Evolutionary conservation across 2,329 filamentous ascomycete genomes (phyloP).

Genomic region (Penicillium freii): DNA sequence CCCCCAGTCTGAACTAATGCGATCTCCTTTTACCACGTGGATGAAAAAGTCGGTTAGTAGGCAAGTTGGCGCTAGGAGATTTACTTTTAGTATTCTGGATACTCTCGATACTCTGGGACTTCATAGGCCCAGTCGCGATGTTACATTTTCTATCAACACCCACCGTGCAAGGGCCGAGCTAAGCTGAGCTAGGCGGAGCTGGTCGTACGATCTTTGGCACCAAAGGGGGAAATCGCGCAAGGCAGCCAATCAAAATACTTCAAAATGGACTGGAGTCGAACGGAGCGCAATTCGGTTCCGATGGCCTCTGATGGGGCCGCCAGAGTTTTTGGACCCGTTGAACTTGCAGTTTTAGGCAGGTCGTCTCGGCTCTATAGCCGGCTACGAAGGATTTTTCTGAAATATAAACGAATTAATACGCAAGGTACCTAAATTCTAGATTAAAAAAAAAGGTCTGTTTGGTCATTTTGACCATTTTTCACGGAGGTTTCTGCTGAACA

Average conservation of each 20-base stretch:
- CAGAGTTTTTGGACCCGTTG: not conserved
- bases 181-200: not conserved
- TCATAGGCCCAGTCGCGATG: not conserved
- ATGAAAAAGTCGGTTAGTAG: not conserved
- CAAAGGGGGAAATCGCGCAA: too few relatives aligned
- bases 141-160: not conserved
- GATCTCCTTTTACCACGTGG: not conserved
- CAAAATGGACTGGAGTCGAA: constrained; percentile 1
- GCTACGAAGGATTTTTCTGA: too few relatives aligned
- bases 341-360: constrained; percentile 12
- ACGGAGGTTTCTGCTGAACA: not conserved
- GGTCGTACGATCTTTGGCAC: not conserved
- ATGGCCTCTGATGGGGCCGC: not conserved
- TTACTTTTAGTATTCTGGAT: not conserved
- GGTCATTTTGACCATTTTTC: not conserved
- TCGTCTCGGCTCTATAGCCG: not conserved
- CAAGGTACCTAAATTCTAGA: too few relatives aligned
- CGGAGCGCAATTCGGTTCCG: constrained; percentile 7
- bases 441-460: too few relatives aligned
- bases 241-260: not conserved
- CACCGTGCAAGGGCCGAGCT: not conserved
- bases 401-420: not conserved
- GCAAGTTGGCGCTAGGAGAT: not conserved
- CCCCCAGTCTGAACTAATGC: not conserved
- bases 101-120: not conserved